Percentiles rank a stretch among this genome's conserved stretches.
phyloP scores from a whole-genome alignment of 2,329 filamentous ascomycete species.

The Arthroderma sp. region DNA sequence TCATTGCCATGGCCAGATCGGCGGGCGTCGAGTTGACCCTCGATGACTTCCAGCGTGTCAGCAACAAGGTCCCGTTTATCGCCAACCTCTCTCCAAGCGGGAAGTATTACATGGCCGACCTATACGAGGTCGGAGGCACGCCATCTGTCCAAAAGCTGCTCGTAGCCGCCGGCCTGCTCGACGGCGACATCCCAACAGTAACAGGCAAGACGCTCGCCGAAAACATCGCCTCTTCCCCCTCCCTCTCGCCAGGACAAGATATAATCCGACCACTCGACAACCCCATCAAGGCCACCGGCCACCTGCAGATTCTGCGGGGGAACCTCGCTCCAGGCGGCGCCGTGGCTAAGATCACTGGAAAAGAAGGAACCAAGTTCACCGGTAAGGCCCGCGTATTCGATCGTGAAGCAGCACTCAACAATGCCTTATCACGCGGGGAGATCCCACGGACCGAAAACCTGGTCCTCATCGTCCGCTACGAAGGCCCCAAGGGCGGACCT shows the following conservation, averaged over 20 bases:
- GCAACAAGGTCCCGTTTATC: constrained; percentile 72
- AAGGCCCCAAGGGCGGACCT: constrained; percentile 83
- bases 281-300: constrained; percentile 76
- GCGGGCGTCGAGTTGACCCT: constrained; percentile 65
- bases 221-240: constrained; percentile 66
- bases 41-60: constrained; percentile 71
- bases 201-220: constrained; percentile 74
- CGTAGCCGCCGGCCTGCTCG: constrained; percentile 60
- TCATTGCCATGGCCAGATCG: constrained; percentile 80
- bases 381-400: constrained; percentile 76
- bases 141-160: constrained; percentile 77
- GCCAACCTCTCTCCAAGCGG: constrained; percentile 77
- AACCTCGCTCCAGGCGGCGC: constrained; percentile 81
- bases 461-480: constrained; percentile 82
- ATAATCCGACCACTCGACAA: constrained; percentile 72
- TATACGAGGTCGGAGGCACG: constrained; percentile 75
- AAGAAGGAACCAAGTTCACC: constrained; percentile 73
- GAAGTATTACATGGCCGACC: constrained; percentile 75
- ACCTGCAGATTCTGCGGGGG: constrained; percentile 76
- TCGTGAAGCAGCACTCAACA: constrained; percentile 68
- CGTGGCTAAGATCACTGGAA: constrained; percentile 93
- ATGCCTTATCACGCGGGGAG: constrained; percentile 58
- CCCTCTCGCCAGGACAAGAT: constrained; percentile 62
- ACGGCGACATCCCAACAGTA: constrained; percentile 67
- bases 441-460: constrained; percentile 67